Evolutionary conservation across 768 basidiomycete species (phyloP).

Genomic region (Rhizopogon vinicolor): DNA sequence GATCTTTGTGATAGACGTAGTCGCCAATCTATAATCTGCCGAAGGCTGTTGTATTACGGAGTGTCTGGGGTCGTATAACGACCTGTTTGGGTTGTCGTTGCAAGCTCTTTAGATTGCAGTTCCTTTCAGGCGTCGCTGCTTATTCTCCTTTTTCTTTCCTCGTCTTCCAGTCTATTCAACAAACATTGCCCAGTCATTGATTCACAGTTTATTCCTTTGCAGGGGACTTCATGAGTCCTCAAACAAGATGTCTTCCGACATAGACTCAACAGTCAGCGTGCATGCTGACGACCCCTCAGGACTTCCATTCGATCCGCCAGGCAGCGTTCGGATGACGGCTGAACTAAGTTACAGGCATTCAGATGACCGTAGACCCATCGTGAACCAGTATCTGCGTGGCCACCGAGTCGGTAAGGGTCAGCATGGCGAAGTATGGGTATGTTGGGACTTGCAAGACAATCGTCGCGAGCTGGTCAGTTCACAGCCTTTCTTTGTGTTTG

Average conservation of each 20-base stretch:
- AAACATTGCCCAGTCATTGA: constrained; percentile 13
- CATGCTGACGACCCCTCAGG: constrained; percentile 32
- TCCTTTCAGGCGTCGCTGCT: constrained; percentile 3
- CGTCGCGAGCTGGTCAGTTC: constrained; percentile 44
- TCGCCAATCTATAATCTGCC: constrained; percentile 8
- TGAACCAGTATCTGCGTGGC: constrained; percentile 86
- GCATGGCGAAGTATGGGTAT: constrained; percentile 86
- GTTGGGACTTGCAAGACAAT: constrained; percentile 45
- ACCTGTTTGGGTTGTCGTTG: background rate
- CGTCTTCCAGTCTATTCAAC: constrained; percentile 16
- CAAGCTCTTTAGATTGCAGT: constrained; percentile 1
- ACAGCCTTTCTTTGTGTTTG: constrained; percentile 5
- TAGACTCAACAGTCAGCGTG: constrained; percentile 18
- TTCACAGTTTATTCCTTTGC: constrained; percentile 5
- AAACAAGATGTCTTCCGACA: constrained; percentile 19
- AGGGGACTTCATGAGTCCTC: constrained; percentile 22
- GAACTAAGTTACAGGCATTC: constrained; percentile 36
- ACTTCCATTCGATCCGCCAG: constrained; percentile 34
- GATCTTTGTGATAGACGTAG: constrained; percentile 3
- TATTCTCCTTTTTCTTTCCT: constrained; percentile 17
- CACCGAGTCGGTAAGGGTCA: constrained; percentile 80
- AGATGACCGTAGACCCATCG: constrained; percentile 40
- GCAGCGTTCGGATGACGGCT: constrained; percentile 47
- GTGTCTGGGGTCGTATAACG: constrained; percentile 24
- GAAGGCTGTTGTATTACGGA: constrained; percentile 10